Evolutionary conservation across 345 rosid genomes (phyloP).

Genomic region (Citropsis articulata): DNA sequence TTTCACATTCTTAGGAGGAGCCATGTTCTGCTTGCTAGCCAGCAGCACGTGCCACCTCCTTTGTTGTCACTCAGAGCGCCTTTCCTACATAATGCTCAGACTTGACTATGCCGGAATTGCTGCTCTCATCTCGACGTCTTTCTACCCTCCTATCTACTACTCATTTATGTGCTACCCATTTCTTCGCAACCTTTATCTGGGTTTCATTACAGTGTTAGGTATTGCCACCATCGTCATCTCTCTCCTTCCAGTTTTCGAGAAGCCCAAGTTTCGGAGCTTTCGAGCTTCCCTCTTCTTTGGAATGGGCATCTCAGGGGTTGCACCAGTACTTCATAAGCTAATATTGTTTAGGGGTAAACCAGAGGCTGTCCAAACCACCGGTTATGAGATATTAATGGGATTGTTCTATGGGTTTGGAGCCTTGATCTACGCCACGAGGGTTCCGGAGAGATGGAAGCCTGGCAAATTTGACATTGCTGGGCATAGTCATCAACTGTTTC

Average conservation of each 20-base stretch:
- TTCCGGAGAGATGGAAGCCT: slow-evolving; percentile 28
- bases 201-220: slow-evolving; percentile 17
- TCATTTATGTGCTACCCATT: slow-evolving; percentile 27
- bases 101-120: slow-evolving; percentile 30
- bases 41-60: slow-evolving; percentile 26
- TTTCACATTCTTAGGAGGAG: slow-evolving; percentile 28
- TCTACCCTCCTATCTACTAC: slow-evolving; percentile 29
- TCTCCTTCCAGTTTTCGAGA: slow-evolving; percentile 26
- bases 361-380: slow-evolving; percentile 19
- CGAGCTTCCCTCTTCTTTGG: slow-evolving; percentile 27
- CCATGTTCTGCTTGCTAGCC: slow-evolving; percentile 30
- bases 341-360: slow-evolving; percentile 18
- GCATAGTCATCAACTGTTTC: slow-evolving; percentile 31
- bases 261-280: slow-evolving; percentile 18
- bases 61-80: slow-evolving; percentile 26
- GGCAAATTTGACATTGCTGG: slow-evolving; percentile 33
- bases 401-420: slow-evolving; percentile 25
- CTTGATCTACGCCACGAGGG: slow-evolving; percentile 14
- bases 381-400: slow-evolving; percentile 27
- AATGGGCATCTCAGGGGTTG: slow-evolving; percentile 21
- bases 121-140: slow-evolving; percentile 27
- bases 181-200: slow-evolving; percentile 24
- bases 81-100: slow-evolving; percentile 28
- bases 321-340: slow-evolving; percentile 25
- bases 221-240: slow-evolving; percentile 13